phyloP scores from a whole-genome alignment of 2,329 filamentous ascomycete genomes.

The Mycogone perniciosa region DNA sequence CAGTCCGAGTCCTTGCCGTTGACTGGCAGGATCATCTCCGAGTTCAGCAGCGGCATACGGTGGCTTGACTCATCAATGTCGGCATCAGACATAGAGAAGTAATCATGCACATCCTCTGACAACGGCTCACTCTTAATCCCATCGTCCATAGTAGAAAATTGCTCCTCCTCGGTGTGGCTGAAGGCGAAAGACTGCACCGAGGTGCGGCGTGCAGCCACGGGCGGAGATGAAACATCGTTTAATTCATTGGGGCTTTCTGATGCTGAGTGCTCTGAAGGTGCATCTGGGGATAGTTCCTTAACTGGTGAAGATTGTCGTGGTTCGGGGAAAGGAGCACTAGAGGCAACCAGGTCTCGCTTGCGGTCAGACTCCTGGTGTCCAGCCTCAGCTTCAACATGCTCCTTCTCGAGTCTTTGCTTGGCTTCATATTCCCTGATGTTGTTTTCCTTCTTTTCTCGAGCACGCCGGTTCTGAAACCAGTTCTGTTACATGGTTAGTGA shows the following conservation, averaged over 20 bases:
- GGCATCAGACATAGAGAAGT: slow-evolving; percentile 13
- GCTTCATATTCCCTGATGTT: slow-evolving; percentile 41
- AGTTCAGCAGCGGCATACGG: slow-evolving; percentile 6
- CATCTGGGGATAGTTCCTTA: slow-evolving; percentile 13
- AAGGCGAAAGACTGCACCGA: not conserved
- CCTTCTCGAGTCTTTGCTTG: slow-evolving; percentile 31
- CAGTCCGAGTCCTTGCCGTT: slow-evolving; percentile 10
- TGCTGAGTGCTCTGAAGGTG: slow-evolving; percentile 15
- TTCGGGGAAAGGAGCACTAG: slow-evolving; percentile 35
- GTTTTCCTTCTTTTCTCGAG: slow-evolving; percentile 58
- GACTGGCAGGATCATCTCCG: slow-evolving; percentile 9
- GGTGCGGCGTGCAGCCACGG: slow-evolving; percentile 3
- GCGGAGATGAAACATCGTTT: slow-evolving; percentile 17
- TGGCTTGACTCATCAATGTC: slow-evolving; percentile 9
- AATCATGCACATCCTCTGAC: slow-evolving; percentile 15
- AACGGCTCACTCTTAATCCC: slow-evolving; percentile 10
- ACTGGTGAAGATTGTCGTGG: slow-evolving; percentile 14
- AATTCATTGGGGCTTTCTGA: slow-evolving; percentile 20
- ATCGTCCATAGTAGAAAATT: slow-evolving; percentile 5
- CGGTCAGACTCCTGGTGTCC: slow-evolving; percentile 24
- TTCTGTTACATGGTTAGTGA: slow-evolving; percentile 44
- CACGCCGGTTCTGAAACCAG: slow-evolving; percentile 63
- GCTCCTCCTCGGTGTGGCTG: not conserved
- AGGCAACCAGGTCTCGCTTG: slow-evolving; percentile 33
- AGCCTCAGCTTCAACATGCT: slow-evolving; percentile 21